These are phyloP conservation scores for Panellus pusillus DNA, from an alignment of 768 basidiomycete genomes.

Conservation along the genomic window DNA sequence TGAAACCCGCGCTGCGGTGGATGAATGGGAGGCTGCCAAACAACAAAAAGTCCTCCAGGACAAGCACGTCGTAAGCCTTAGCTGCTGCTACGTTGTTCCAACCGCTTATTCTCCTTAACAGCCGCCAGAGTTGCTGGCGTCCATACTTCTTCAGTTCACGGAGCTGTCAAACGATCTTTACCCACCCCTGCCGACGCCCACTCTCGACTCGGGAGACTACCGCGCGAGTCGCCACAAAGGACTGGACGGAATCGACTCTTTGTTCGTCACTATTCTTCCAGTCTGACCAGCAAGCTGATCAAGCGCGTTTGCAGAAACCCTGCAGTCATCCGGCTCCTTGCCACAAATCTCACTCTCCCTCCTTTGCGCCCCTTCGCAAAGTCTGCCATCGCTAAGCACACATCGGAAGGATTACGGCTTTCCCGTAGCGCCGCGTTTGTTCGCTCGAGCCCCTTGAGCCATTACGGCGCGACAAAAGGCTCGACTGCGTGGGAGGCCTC, in stretches of 20 bases:
- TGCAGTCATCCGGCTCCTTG: conserved; percentile 45
- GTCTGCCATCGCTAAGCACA: conserved; percentile 57
- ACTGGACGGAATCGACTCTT: conserved; percentile 49
- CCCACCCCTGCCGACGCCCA: conserved; percentile 33
- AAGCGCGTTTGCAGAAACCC: conserved; percentile 34
- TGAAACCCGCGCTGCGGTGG: conserved; percentile 35
- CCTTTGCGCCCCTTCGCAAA: conserved; percentile 49
- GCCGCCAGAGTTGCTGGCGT: conserved; percentile 69
- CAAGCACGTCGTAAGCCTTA: conserved; percentile 59
- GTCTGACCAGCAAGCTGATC: not conserved
- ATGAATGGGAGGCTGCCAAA: conserved; percentile 71
- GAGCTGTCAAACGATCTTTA: conserved; percentile 54
- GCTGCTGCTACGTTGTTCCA: conserved; percentile 21
- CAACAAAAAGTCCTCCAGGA: conserved; percentile 59
- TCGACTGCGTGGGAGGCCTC: conserved; percentile 75
- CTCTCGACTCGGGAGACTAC: conserved; percentile 25
- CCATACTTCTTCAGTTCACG: conserved; percentile 54
- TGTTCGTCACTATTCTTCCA: conserved; percentile 48
- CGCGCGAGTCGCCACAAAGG: conserved; percentile 40
- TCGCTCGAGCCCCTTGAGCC: conserved; percentile 64
- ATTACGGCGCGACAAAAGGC: conserved; percentile 68
- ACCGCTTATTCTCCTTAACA: conserved; percentile 30
- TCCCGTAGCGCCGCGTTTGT: conserved; percentile 60
- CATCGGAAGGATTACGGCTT: conserved; percentile 60
- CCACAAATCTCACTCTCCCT: conserved; percentile 51